Base-by-base conservation (phyloP, 225 moss, liverwort and hornwort species). In the Antitrichia curtipendula region DNA sequence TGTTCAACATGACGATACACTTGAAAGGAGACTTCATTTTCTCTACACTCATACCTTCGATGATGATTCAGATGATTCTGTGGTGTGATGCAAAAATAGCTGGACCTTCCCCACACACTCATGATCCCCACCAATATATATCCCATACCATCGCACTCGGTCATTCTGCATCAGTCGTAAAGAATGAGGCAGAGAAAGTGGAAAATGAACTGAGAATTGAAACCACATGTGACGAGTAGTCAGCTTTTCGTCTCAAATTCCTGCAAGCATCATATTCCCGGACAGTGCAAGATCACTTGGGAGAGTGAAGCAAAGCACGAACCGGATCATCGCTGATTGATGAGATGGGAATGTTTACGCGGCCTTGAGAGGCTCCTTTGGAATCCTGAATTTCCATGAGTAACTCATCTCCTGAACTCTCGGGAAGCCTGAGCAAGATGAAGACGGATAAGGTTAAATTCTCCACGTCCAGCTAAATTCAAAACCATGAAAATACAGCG, bases 281-380 rank as follows among this genome's bases (percentile, higher is more conserved):
- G 28, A 20, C 21, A 29, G 9, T 43, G 10, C 64, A 17, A n/a
- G 24, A 74, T 32, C n/a, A 28, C 41, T 49, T 53, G 45, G 21
- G 20, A 45, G 49, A 38, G 27, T 16, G 66, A 41, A 73, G 12
- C 23, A 32, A 70, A 53, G 53, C 32, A 88, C 92, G 71, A 78
- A 97, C 98, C 88, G 94, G 94, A 78, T 99, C 99, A 91, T 99
- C 97, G 85, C 93, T 94, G 62, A 99, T 95, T 8, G 99, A 93
- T 86, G 93, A 82, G 71, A 97, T 84, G 73, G 94, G 92, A 83
- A 99, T 90, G 82, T 88, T 93, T 8, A 95, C 85, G 50, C 95
- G 94, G 82, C 99, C 99, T 89, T 96, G 96, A 29, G 88, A 91
- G 24, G 86, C 75, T 77, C 96, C 95, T 27, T 93, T 94, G 24